Conservation (phyloP, 306 rosid genomes). For the Delonix regia region DNA sequence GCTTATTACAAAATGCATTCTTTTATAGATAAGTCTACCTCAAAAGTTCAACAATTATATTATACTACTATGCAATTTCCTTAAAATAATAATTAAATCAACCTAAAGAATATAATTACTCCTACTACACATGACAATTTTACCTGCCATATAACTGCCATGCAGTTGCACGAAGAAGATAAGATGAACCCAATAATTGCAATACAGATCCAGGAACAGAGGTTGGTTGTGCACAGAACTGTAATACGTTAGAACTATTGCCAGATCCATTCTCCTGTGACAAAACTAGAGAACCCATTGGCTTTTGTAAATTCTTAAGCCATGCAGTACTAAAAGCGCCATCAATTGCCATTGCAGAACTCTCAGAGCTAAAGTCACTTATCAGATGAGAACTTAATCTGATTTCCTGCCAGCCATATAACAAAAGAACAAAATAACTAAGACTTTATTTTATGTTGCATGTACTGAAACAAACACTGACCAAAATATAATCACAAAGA, state of each 20-base stretch:
- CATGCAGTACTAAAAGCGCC: conserved; percentile 85
- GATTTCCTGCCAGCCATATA: conserved; percentile 66
- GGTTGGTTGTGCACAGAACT: conserved; percentile 79
- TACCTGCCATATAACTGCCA: conserved; percentile 97
- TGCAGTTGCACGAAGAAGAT: conserved; percentile 82
- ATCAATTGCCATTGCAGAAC: conserved; percentile 74
- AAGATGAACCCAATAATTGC: conserved; percentile 87
- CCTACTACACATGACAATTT: conserved; percentile 32
- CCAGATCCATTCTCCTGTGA: conserved; percentile 68
- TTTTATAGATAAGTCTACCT: conserved; percentile 5
- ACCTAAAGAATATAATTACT: conserved; percentile 3
- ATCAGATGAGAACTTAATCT: conserved; percentile 84
- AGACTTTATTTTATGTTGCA: not conserved
- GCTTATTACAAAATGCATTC: conserved; percentile 1
- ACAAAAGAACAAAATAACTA: conserved; percentile 29
- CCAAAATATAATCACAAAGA: conserved; percentile 38
- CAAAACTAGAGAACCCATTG: conserved; percentile 68
- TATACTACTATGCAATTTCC: conserved; percentile 7
- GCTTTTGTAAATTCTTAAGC: conserved; percentile 87
- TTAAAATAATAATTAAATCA: conserved; percentile 1
- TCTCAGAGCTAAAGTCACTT: conserved; percentile 75
- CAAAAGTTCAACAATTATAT: conserved; percentile 12
- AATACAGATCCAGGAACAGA: conserved; percentile 92
- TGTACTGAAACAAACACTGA: conserved; percentile 20
- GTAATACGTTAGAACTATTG: conserved; percentile 58